Evolutionary conservation across 2,329 filamentous ascomycete genomes (phyloP).

Genomic region (Cordyceps militaris): DNA sequence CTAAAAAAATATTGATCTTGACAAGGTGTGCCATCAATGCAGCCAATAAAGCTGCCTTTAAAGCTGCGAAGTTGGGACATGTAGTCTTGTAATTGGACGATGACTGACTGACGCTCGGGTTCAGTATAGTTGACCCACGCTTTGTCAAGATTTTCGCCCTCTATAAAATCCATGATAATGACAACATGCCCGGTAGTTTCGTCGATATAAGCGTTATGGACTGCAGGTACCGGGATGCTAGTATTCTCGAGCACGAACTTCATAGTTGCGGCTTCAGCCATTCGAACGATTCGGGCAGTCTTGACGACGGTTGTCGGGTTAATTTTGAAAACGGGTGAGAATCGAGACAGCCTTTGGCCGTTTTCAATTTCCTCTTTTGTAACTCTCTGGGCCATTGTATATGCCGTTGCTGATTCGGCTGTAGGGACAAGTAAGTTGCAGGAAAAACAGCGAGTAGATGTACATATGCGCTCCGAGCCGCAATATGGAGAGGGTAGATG

Average conservation of each 20-base stretch:
- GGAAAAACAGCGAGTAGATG: background rate
- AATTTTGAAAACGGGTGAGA: background rate
- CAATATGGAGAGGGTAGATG: too few relatives aligned
- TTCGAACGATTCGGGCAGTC: conserved; percentile 6
- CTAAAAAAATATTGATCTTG: conserved; percentile 18
- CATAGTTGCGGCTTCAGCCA: conserved; percentile 14
- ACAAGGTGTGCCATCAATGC: conserved; percentile 17
- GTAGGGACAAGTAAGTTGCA: background rate
- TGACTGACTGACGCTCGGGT: conserved; percentile 15
- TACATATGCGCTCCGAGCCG: background rate
- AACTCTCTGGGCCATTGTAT: background rate
- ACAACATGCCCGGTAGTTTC: conserved; percentile 12
- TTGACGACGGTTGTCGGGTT: conserved; percentile 15
- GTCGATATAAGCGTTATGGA: conserved; percentile 10
- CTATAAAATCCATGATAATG: conserved; percentile 19
- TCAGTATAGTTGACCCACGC: conserved; percentile 15
- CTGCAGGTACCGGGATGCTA: conserved; percentile 14
- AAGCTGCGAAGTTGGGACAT: conserved; percentile 17
- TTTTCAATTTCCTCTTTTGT: background rate
- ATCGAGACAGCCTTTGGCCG: background rate
- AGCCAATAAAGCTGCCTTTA: conserved; percentile 16
- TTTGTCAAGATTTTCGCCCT: conserved; percentile 16
- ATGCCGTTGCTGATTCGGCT: background rate
- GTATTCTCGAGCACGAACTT: conserved; percentile 15
- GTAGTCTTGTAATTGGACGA: conserved; percentile 17